phyloP scores from a whole-genome alignment of 805 yeast species.

The Hanseniaspora guilliermondii region DNA sequence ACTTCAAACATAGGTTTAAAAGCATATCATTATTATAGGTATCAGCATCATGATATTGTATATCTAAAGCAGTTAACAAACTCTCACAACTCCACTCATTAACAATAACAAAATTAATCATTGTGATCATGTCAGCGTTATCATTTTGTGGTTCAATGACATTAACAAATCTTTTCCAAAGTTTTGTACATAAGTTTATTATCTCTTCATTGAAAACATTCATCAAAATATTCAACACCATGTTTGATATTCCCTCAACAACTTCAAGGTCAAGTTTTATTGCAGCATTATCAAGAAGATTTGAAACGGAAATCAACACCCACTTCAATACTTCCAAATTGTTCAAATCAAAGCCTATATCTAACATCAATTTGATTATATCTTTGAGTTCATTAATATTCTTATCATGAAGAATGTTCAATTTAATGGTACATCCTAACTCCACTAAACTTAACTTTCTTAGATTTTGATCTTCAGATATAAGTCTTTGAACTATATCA shows the following conservation, averaged over 20 bases:
- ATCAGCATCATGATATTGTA: not conserved
- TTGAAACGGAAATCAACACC: not conserved
- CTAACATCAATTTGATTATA: not conserved
- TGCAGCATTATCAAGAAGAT: not conserved
- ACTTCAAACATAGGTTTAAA: not conserved
- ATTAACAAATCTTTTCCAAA: not conserved
- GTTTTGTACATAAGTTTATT: not conserved
- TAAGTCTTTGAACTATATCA: not conserved
- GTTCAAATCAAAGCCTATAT: not conserved
- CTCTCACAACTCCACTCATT: not conserved
- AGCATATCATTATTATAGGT: not conserved
- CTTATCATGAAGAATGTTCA: not conserved
- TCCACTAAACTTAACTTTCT: not conserved
- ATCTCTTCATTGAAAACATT: not conserved
- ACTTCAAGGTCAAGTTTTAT: not conserved
- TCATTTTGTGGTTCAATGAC: not conserved
- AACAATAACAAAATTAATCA: not conserved
- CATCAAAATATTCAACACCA: not conserved
- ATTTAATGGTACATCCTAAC: not conserved
- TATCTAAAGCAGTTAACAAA: not conserved
- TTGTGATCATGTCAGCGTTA: too few species aligned
- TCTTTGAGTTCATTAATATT: not conserved
- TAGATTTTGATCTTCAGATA: not conserved
- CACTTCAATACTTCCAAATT: not conserved
- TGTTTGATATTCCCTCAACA: not conserved